Base-by-base conservation (phyloP, 345 rosid genomes). In the Moringa oleifera region DNA sequence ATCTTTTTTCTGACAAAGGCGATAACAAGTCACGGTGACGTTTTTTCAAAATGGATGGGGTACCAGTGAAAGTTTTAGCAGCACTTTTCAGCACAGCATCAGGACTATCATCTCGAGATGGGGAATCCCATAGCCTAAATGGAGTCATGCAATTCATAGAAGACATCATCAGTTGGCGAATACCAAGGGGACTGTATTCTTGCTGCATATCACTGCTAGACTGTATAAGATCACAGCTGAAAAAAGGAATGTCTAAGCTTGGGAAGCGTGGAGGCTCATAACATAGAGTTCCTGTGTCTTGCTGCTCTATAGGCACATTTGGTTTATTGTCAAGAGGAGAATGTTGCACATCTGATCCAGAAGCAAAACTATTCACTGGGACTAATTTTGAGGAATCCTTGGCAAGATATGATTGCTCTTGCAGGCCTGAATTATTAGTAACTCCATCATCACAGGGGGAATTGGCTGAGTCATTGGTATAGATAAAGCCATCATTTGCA, bases 201-300 rank as follows among this genome's bases (percentile, higher is more conserved):
- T 83, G 97, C 77, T 82, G 93, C 77, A 77, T 80, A 69, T 90
- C 91, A 62, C 80, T 76, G 56, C 84, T 81, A 71, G 96, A 77
- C 64, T 83, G 86, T 77, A 84, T 71, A 71, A 94, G 97, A 74
- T 94, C 99, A 77, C 99, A 90, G 77, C 96, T 94, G 67, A 90
- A 80, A 71, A 90, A 91, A 3, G 99, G 99, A 63, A 94, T 73
- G 59, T 94, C 99, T 78, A 90, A 76, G 75, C 95, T 79, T 61
- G 97, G 93, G 74, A 90, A 94, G 59, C 99, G 89, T 60, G 99
- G 99, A 78, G 99, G 99, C 74, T 94, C 97, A 60, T 94, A 94
- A 66, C 88, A 94, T 33, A 94, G 85, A 66, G 89, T 68, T 64
- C 97, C 96, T 60, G 78, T 61, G 71, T 81, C 83, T 59, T 76